A percentile compares a stretch with the other conserved stretches of the same genome.
Evolutionary conservation across 2,329 filamentous ascomycete genomes (phyloP).

Genomic region (Remersonia thermophila): DNA sequence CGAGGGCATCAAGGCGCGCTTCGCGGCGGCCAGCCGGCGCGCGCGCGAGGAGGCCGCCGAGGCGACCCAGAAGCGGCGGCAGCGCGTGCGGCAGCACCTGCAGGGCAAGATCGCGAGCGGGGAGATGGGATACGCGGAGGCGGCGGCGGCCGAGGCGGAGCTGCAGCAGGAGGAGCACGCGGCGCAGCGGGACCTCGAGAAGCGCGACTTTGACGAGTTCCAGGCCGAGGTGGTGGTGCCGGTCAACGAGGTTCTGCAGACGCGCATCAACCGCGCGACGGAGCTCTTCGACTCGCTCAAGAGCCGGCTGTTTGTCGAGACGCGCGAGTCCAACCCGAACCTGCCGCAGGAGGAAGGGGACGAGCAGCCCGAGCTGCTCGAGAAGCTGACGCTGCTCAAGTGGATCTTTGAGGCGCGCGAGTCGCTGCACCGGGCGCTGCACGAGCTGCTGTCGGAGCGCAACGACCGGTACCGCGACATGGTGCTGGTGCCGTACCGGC

Average conservation of each 20-base stretch:
- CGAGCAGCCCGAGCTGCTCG: slow-evolving; percentile 82
- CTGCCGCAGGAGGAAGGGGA: slow-evolving; percentile 90
- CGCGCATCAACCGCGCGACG: slow-evolving; percentile 61
- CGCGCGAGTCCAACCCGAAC: slow-evolving; percentile 57
- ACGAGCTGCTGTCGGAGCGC: slow-evolving; percentile 71
- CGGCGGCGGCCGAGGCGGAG: slow-evolving; percentile 67
- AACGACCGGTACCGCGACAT: slow-evolving; percentile 79
- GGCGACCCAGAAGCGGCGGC: slow-evolving; percentile 40
- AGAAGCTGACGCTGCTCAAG: slow-evolving; percentile 88
- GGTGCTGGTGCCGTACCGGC: slow-evolving; percentile 66
- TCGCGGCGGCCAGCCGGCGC: slow-evolving; percentile 42
- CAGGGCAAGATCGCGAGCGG: slow-evolving; percentile 68
- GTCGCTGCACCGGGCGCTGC: slow-evolving; percentile 69
- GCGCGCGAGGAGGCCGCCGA: slow-evolving; percentile 43
- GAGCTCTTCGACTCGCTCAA: slow-evolving; percentile 67
- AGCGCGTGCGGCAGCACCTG: slow-evolving; percentile 59
- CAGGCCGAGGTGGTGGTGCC: slow-evolving; percentile 74
- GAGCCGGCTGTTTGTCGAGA: slow-evolving; percentile 59
- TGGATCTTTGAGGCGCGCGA: slow-evolving; percentile 97
- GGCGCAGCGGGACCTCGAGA: slow-evolving; percentile 58
- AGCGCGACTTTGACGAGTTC: slow-evolving; percentile 73
- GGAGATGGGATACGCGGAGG: slow-evolving; percentile 70
- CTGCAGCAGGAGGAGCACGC: slow-evolving; percentile 58
- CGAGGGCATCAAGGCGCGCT: slow-evolving; percentile 53
- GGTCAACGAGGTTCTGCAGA: slow-evolving; percentile 65